Evolutionary conservation across 108 stramenopile genomes (phyloP), one percentile per base, ranked within the genome.

Genomic region (Nannochloropsis salina): DNA sequence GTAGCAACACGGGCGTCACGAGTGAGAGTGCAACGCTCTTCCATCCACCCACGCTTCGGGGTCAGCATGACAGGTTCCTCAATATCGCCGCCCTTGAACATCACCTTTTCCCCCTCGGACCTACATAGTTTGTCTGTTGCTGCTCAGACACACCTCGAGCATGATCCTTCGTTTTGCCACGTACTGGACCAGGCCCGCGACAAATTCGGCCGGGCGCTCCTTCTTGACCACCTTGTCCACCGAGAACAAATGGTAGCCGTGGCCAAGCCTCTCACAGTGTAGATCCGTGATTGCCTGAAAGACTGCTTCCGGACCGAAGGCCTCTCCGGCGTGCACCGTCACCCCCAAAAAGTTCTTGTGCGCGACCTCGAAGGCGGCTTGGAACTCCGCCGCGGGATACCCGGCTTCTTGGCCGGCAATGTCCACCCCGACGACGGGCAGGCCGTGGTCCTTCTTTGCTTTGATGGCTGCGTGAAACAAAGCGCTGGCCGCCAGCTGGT

Each of bases 291-390:
- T 45, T 15, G 82, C 82, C 21, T 82, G 82, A 9, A 82, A 82
- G 42, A 82, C 44, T 43, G 21, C 42, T 21, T 82, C 82, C 0
- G 82, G 82, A 8, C 82, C 82, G 44, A 44, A 82, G 42, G 82
- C 82, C 82, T 82, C 82, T 82, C 82, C 82, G 2, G 82, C 82
- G 21, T 82, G 82, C 21, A 82, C 82, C 20, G 82, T 82, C 82
- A 20, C 44, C 44, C 44, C 44, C 44, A 82, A 82, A 9, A 82
- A 82, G 0, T 82, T 44, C 21, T 45, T 45, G 9, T 82, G 82
- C 20, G 82, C 82, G 20, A 82, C 44, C 20, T 82, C 82, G 21
- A 82, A 82, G 0, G 82, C 82, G 18, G 42, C 5, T 45, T 45
- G 82, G 9, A 44, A 45, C 2, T 15, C 44, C 20, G 15, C 42